Evolutionary conservation across 2,329 filamentous ascomycete genomes (phyloP), one percentile per base, ranked within the genome.

Genomic region (Fusarium newnesense): DNA sequence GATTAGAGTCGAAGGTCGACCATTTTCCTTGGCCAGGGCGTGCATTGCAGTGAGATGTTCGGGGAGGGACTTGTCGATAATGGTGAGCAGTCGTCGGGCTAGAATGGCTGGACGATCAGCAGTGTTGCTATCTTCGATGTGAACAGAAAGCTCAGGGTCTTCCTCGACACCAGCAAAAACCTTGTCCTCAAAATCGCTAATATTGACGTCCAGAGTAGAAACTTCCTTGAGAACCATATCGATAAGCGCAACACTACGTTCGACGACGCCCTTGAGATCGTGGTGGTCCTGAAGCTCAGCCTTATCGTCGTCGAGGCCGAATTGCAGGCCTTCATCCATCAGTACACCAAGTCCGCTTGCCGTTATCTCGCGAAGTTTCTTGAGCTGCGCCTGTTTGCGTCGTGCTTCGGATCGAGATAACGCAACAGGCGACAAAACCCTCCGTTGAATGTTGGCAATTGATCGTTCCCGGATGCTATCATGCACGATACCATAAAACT

Each of bases 301-400:
- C 57, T 89, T 87, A 44, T 91, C 89, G 21, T 91, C 89, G 34
- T 87, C 87, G 26, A 88, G 84, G 47, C 88, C 88, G 75, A 94
- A 91, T 56, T 90, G 91, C 53, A 98, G 84, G 6, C 94, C 95
- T 79, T 97, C 94, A 62, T 96, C 94, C 75, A 98, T 91, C 32
- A 99, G 85, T 9, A 98, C 90, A 21, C 96, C 96, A 8, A 98
- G 86, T 3, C 94, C 94, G 77, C 94, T 95, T 4, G 96, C 94
- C 62, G 94, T 95, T 81, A 96, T 90, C 78, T 95, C 89, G 52
- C 93, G 89, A 72, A 97, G 85, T 76, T 90, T 90, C 77, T 89
- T 92, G 56, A 98, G 86, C 26, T 88, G 88, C 7, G 88, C 87
- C 77, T 93, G 92, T 81, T 97, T 98, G 68, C 85, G 86, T 52